Base-by-base conservation (phyloP, 106 monocot species). In the Dioscorea alata region DNA sequence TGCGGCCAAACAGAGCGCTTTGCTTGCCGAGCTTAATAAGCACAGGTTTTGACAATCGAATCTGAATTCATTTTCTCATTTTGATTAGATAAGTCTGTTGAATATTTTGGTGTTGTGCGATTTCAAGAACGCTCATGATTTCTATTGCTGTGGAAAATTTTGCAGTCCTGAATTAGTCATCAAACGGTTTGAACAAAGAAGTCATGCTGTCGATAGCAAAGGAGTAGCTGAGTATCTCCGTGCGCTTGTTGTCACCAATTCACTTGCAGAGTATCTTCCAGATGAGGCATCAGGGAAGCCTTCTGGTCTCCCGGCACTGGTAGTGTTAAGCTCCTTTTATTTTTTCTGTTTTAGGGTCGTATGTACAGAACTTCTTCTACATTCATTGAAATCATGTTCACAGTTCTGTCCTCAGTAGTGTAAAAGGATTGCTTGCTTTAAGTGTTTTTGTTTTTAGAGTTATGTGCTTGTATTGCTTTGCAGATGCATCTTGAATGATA, bases 151-250 rank as follows among this genome's bases (percentile, higher is more conserved):
- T 62, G 50, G 1, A 33, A n/a, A 0, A 2, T 18, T 53, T 42
- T 67, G 73, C 93, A 93, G 93, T 59, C 93, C 93, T 65, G 89
- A 89, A 51, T 80, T 77, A n/a, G 93, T 93, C 21, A 79, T 93
- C 24, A 84, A 63, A 76, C 83, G 93, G 16, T 93, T 93, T 80
- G 93, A 93, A 61, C 73, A 89, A 76, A 84, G 93, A 78, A 77
- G 64, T 68, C 80, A 89, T 86, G 79, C 86, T 67, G 82, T 89
- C 54, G 93, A 89, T 61, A 93, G 93, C 65, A 83, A 63, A 71
- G 93, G 89, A 52, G 93, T 89, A 24, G 89, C 86, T 66, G 93
- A 93, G 56, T 93, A 93, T 82, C 76, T 93, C 54, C 76, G 86
- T 71, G 93, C 93, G 60, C 86, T 93, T 78, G 84, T 93, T 67